Conservation (phyloP, 352 stramenopile genomes). For the Globisporangium spinosum region DNA sequence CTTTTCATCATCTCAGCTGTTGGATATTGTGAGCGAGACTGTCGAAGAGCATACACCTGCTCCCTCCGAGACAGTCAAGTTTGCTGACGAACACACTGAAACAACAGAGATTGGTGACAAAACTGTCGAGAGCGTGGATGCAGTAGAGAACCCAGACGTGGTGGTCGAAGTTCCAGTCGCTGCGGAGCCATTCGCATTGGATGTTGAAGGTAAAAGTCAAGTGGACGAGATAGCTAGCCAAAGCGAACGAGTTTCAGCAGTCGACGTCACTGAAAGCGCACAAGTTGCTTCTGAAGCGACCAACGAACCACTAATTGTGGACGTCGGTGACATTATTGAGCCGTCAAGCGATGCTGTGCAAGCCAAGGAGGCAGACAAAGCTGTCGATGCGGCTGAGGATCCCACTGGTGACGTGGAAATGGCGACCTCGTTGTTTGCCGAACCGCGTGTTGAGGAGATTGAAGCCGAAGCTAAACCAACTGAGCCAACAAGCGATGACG, state of each 20-base stretch:
- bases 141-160: not conserved
- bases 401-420: not conserved
- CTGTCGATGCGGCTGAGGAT: not conserved
- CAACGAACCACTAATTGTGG: not conserved
- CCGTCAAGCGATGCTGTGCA: not conserved
- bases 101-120: not conserved
- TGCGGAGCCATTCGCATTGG: not conserved
- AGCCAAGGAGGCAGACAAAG: not conserved
- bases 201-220: not conserved
- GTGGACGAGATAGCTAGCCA: not conserved
- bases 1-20: not conserved
- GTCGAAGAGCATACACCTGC: not conserved
- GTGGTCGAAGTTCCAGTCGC: conserved; percentile 4
- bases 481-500: not conserved
- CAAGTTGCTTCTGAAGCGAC: not conserved
- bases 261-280: not conserved
- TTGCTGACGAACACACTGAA: not conserved
- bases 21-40: not conserved
- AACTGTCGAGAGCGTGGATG: not conserved
- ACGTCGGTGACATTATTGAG: conserved; percentile 1
- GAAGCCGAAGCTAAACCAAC: not conserved
- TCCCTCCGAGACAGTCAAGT: not conserved
- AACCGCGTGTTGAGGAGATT: not conserved
- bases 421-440: not conserved
- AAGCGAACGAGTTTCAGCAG: not conserved